phyloP scores from a whole-genome alignment of 2,329 filamentous ascomycete genomes.

The Penicillium sp. region DNA sequence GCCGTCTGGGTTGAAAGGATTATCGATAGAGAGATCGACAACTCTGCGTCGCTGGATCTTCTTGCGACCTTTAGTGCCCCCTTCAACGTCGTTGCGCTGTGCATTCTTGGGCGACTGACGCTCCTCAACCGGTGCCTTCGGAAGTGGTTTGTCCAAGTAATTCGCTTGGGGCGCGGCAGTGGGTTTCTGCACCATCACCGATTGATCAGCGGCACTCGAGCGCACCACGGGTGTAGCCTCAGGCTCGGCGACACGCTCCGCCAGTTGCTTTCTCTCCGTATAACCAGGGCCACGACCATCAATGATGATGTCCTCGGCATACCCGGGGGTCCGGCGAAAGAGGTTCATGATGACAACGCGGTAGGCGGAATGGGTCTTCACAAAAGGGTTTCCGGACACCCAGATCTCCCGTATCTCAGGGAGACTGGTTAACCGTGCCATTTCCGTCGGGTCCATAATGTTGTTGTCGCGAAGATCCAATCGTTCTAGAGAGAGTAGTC shows the following conservation, averaged over 20 bases:
- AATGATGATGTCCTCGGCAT: constrained; percentile 83
- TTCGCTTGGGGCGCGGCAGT: constrained; percentile 30
- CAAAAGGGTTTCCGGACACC: constrained; percentile 87
- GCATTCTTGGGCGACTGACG: constrained; percentile 7
- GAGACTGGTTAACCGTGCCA: constrained; percentile 82
- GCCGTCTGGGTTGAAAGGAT: constrained; percentile 32
- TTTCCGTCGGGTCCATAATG: constrained; percentile 82
- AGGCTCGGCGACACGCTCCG: constrained; percentile 73
- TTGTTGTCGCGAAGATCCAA: constrained; percentile 88
- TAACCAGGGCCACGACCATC: constrained; percentile 81
- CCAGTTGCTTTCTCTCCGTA: constrained; percentile 74
- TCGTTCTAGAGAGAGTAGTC: constrained; percentile 79
- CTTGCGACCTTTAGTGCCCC: constrained; percentile 39
- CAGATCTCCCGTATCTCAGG: constrained; percentile 91
- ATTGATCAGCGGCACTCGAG: constrained; percentile 58
- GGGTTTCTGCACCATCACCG: constrained; percentile 65
- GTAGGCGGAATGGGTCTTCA: constrained; percentile 78
- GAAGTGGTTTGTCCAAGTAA: constrained; percentile 1
- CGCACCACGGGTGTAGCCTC: constrained; percentile 74
- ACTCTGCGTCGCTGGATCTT: constrained; percentile 55
- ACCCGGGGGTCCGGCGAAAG: constrained; percentile 84
- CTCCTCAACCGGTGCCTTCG: background rate
- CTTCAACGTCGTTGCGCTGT: constrained; percentile 25
- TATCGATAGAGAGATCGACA: constrained; percentile 52
- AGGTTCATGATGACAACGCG: constrained; percentile 92